Evolutionary conservation across 2,329 filamentous ascomycete species (phyloP), one percentile per base, ranked within the genome.

Genomic region (Aspergillus thermomutatus): DNA sequence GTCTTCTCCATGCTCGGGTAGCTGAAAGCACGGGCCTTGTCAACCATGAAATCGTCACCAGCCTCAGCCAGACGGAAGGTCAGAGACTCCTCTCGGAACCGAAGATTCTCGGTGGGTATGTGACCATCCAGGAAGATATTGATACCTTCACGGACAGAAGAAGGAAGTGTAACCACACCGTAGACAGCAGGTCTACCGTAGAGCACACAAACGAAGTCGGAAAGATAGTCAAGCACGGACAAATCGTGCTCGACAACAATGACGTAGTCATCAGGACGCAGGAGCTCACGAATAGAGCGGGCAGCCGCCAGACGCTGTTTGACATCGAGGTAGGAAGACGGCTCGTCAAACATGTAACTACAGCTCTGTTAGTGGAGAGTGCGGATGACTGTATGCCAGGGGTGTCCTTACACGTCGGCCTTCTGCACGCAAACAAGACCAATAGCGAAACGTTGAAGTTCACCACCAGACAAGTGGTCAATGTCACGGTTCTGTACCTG

Each of bases 171-270:
- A 50, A 99, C 94, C 51, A 99, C 94, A 87, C 94, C 94, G 69
- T 99, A 99, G 48, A 97, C 87, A 49, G 94, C 94, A 40, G 94
- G 94, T 77, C 89, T 87, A 66, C 94, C 95, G 78, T 99, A 99
- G 10, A 99, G 87, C 59, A 97, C 91, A 73, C 94, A 99, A 69
- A 99, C 91, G 77, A 94, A 99, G 77, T 99, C 94, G 55, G 94
- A 99, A 55, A 99, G 90, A 72, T 99, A 99, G 77, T 99, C 95
- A 48, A 99, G 85, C 47, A 99, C 92, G 49, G 93, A 96, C 82
- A 99, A 82, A 85, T 99, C 94, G 86, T 99, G 94, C 84, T 99
- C 94, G 68, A 99, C 94, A 61, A 97, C 93, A 68, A 99, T 97
- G 70, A 99, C 90, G 73, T 97, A 99, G 80, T 96, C 91, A 68